Conservation (phyloP, 2,329 filamentous ascomycete genomes). For the Balansia obtecta region DNA sequence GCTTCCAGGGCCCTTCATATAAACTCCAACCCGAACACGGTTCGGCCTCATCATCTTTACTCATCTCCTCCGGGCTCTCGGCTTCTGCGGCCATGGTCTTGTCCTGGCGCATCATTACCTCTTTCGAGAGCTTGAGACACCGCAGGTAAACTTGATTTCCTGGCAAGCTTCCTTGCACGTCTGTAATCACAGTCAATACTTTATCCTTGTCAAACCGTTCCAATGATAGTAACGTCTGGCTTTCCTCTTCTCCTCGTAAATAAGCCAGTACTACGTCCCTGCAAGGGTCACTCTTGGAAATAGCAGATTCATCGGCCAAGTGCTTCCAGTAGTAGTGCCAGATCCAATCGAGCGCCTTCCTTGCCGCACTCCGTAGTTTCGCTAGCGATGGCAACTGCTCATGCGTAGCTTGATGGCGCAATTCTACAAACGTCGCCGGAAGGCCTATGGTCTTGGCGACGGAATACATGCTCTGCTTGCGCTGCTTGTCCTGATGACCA, state of each 20-base stretch:
- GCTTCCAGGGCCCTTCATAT: conserved; percentile 40
- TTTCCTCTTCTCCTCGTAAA: conserved; percentile 23
- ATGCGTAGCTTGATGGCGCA: conserved; percentile 82
- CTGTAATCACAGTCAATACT: conserved; percentile 25
- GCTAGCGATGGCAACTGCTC: conserved; percentile 69
- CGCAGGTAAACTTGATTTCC: conserved; percentile 32
- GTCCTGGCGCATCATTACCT: conserved; percentile 21
- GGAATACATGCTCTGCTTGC: conserved; percentile 61
- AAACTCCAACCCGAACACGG: conserved; percentile 30
- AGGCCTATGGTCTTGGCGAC: conserved; percentile 56
- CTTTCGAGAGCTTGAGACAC: conserved; percentile 30
- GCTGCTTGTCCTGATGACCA: conserved; percentile 53
- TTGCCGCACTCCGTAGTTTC: conserved; percentile 57
- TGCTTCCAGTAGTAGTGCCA: conserved; percentile 79
- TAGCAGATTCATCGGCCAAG: conserved; percentile 19
- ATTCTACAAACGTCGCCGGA: conserved; percentile 72
- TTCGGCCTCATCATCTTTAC: conserved; percentile 6
- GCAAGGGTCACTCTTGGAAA: conserved; percentile 15
- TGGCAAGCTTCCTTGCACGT: conserved; percentile 26
- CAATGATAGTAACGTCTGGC: conserved; percentile 17
- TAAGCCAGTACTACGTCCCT: conserved; percentile 25
- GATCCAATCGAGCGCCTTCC: conserved; percentile 68
- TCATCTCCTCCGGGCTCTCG: conserved; percentile 3
- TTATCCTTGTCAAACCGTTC: conserved; percentile 22
- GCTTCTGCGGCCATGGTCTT: conserved; percentile 6